Evolutionary conservation across 495 filamentous ascomycete genomes (phyloP).

Genomic region (Podospora comata): DNA sequence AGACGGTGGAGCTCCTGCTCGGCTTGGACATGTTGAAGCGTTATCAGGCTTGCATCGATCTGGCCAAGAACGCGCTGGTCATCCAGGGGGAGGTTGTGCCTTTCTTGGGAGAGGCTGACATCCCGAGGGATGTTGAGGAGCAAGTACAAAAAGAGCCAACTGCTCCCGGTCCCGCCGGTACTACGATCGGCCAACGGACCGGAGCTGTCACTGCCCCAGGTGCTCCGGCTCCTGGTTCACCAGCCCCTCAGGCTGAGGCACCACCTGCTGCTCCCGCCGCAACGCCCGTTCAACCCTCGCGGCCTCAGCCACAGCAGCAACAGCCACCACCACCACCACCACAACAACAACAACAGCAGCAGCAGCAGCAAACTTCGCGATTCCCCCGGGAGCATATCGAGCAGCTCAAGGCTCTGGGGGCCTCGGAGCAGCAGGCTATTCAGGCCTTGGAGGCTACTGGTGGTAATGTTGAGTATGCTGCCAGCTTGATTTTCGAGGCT

Average conservation of each 20-base stretch:
- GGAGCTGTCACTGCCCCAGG: slow-evolving; percentile 74
- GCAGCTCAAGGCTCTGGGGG: slow-evolving; percentile 74
- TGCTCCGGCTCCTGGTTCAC: slow-evolving; percentile 11
- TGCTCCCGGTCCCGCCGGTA: slow-evolving; percentile 81
- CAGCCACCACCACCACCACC: slow-evolving; percentile 16
- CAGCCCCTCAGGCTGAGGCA: slow-evolving; percentile 14
- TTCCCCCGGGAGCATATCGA: slow-evolving; percentile 63
- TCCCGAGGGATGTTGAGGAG: slow-evolving; percentile 75
- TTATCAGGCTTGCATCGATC: slow-evolving; percentile 88
- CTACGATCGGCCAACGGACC: slow-evolving; percentile 77
- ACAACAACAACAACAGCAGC: slow-evolving; percentile 10
- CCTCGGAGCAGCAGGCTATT: slow-evolving; percentile 71
- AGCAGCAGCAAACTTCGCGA: slow-evolving; percentile 23
- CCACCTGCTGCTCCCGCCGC: slow-evolving; percentile 33
- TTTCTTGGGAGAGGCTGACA: slow-evolving; percentile 90
- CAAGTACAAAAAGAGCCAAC: slow-evolving; percentile 74
- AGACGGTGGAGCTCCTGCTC: slow-evolving; percentile 90
- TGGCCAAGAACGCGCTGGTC: slow-evolving; percentile 71
- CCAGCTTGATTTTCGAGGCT: slow-evolving; percentile 70
- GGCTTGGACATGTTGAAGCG: slow-evolving; percentile 95
- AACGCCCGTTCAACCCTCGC: slow-evolving; percentile 15
- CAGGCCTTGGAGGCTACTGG: slow-evolving; percentile 76
- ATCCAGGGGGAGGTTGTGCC: slow-evolving; percentile 85
- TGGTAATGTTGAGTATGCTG: slow-evolving; percentile 83
- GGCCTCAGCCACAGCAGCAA: slow-evolving; percentile 32